Evolutionary conservation across 179 eudicot species (phyloP).

Genomic region (Nepenthes alata): DNA sequence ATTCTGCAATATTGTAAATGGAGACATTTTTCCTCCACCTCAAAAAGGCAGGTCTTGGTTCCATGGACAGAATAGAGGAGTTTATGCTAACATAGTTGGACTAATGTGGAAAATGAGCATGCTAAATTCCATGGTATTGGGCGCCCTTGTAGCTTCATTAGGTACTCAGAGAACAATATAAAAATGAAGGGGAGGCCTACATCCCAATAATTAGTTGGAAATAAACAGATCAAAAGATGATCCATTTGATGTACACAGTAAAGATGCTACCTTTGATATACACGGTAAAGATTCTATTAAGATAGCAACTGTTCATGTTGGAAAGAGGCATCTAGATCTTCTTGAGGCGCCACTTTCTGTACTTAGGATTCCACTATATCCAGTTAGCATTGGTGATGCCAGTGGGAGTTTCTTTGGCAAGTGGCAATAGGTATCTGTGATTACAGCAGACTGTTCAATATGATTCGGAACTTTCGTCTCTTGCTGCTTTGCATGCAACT

Average conservation of each 20-base stretch:
- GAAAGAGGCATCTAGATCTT: slow-evolving; percentile 15
- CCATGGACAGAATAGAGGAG: slow-evolving; percentile 18
- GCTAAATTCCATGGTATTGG: slow-evolving; percentile 11
- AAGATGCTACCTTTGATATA: slow-evolving; percentile 7
- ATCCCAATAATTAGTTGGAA: not conserved
- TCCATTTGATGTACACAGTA: slow-evolving; percentile 30
- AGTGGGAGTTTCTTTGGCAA: slow-evolving; percentile 16
- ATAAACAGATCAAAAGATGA: slow-evolving; percentile 23
- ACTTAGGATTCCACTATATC: slow-evolving; percentile 24
- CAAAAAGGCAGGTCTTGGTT: slow-evolving; percentile 14
- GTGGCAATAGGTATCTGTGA: slow-evolving; percentile 11
- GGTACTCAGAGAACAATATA: slow-evolving; percentile 14
- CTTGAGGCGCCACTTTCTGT: slow-evolving; percentile 29
- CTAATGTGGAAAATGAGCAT: slow-evolving; percentile 29
- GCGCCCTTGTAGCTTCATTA: slow-evolving; percentile 23
- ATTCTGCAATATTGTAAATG: slow-evolving; percentile 23
- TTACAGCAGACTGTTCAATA: too few relatives aligned
- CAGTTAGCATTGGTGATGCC: slow-evolving; percentile 36
- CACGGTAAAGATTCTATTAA: not conserved
- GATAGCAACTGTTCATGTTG: slow-evolving; percentile 7
- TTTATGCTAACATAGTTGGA: slow-evolving; percentile 10
- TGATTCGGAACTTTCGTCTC: too few relatives aligned
- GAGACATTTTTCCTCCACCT: slow-evolving; percentile 25
- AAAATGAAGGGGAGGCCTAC: slow-evolving; percentile 12
- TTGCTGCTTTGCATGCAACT: too few relatives aligned